phyloP scores from a whole-genome alignment of 331 rosid species.

The Phaseolus coccineus region DNA sequence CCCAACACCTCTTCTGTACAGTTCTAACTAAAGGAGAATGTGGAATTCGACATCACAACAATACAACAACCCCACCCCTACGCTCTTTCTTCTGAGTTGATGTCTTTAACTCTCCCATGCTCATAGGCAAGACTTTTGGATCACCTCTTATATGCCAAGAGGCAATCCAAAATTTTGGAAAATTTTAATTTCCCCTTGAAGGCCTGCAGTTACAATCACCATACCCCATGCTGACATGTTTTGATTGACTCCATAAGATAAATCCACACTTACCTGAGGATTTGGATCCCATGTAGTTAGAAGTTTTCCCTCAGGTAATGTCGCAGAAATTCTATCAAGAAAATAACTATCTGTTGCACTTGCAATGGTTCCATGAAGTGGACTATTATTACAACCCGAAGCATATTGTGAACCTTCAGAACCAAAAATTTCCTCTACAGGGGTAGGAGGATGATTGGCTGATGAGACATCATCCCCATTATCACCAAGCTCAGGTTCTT shows the following conservation, averaged over 20 bases:
- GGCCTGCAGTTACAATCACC: slow-evolving; percentile 88
- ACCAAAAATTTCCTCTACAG: slow-evolving; percentile 68
- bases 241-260: slow-evolving; percentile 53
- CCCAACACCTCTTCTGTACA: slow-evolving; percentile 71
- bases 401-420: slow-evolving; percentile 60
- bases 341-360: slow-evolving; percentile 76
- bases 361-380: slow-evolving; percentile 81
- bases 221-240: slow-evolving; percentile 79
- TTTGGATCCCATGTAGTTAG: slow-evolving; percentile 59
- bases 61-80: neutral
- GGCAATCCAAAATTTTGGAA: slow-evolving; percentile 89
- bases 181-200: slow-evolving; percentile 81
- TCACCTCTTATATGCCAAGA: slow-evolving; percentile 58
- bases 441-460: slow-evolving; percentile 85
- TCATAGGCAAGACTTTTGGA: slow-evolving; percentile 36
- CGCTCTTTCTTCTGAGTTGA: slow-evolving; percentile 22
- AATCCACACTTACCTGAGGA: slow-evolving; percentile 65
- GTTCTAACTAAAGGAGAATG: slow-evolving; percentile 50
- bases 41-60: slow-evolving; percentile 16
- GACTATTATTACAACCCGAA: slow-evolving; percentile 67
- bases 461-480: slow-evolving; percentile 66
- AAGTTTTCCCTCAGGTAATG: slow-evolving; percentile 82
- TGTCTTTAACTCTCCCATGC: slow-evolving; percentile 40
- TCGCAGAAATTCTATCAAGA: slow-evolving; percentile 81
- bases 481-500: slow-evolving; percentile 52